phyloP scores from a whole-genome alignment of 331 rosid species.

The Spiraea crenata region DNA sequence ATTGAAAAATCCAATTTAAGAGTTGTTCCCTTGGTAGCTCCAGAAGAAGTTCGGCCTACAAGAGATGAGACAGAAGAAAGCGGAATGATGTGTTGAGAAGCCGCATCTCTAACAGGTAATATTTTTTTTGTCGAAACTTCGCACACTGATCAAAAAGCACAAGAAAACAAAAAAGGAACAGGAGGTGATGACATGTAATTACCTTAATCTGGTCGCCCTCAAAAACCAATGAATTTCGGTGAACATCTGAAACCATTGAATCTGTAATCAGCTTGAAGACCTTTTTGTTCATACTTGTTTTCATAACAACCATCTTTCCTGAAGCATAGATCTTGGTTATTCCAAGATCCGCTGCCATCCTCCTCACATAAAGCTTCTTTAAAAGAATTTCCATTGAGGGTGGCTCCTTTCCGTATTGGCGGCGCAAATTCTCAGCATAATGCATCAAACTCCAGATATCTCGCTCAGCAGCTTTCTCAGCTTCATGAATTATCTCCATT shows the following conservation, averaged over 20 bases:
- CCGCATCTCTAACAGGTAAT: neutral
- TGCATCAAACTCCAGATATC: slow-evolving; percentile 88
- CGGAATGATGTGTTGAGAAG: neutral
- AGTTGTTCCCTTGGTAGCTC: slow-evolving; percentile 96
- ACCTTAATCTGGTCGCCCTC: slow-evolving; percentile 82
- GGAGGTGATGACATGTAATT: slow-evolving; percentile 9
- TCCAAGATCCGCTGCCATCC: slow-evolving; percentile 99
- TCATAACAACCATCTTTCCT: slow-evolving; percentile 72
- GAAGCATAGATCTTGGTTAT: slow-evolving; percentile 60
- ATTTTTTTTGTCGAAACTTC: neutral
- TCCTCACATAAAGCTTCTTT: slow-evolving; percentile 78
- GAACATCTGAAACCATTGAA: slow-evolving; percentile 69
- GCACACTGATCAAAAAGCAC: slow-evolving; percentile 16
- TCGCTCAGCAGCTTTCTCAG: slow-evolving; percentile 77
- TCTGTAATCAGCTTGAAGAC: slow-evolving; percentile 76
- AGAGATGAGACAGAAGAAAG: slow-evolving; percentile 12
- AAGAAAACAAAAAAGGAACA: slow-evolving; percentile 6
- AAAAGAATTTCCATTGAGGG: slow-evolving; percentile 77
- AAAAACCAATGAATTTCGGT: slow-evolving; percentile 61
- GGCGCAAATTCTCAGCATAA: slow-evolving; percentile 76
- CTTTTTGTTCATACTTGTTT: slow-evolving; percentile 65
- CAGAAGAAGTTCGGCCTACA: slow-evolving; percentile 91
- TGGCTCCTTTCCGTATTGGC: slow-evolving; percentile 94
- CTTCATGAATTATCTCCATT: slow-evolving; percentile 76
- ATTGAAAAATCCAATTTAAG: slow-evolving; percentile 84